Evolutionary conservation across 2,329 filamentous ascomycete species (phyloP).

Genomic region (Elsinoe australis): DNA sequence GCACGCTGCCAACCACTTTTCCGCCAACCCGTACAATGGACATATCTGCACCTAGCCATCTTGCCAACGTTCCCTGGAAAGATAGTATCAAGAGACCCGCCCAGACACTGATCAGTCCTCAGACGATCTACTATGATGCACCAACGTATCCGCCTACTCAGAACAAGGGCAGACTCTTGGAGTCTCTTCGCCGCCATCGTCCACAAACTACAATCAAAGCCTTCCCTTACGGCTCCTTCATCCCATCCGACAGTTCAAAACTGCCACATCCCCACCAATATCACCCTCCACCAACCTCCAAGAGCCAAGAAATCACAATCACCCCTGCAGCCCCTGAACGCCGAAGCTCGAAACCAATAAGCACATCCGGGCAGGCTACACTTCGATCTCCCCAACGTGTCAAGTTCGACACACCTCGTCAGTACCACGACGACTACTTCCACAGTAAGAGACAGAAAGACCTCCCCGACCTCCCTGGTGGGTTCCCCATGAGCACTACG

Average conservation of each 20-base stretch:
- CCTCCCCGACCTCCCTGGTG: background rate
- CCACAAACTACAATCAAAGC: conserved; percentile 3
- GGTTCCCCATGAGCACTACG: conserved; percentile 6
- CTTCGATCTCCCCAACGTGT: background rate
- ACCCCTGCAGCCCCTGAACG: conserved; percentile 3
- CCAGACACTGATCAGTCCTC: background rate
- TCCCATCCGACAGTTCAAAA: conserved; percentile 1
- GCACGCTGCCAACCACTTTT: background rate
- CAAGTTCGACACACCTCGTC: background rate
- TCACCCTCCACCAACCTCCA: background rate
- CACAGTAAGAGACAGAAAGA: background rate
- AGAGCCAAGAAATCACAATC: background rate
- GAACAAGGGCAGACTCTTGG: background rate
- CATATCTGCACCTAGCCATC: background rate
- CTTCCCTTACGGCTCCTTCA: conserved; percentile 6
- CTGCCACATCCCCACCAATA: background rate
- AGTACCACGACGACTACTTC: background rate
- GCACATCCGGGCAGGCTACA: background rate
- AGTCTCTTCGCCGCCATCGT: conserved; percentile 11
- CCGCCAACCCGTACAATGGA: background rate
- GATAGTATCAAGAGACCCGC: background rate
- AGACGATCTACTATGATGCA: conserved; percentile 10
- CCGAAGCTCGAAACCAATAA: background rate
- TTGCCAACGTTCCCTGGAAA: background rate
- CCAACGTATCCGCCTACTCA: conserved; percentile 10